Evolutionary conservation across 148 eudicot genomes (phyloP), one percentile per base, ranked within the genome.

Genomic region (Chenopodium formosanum): DNA sequence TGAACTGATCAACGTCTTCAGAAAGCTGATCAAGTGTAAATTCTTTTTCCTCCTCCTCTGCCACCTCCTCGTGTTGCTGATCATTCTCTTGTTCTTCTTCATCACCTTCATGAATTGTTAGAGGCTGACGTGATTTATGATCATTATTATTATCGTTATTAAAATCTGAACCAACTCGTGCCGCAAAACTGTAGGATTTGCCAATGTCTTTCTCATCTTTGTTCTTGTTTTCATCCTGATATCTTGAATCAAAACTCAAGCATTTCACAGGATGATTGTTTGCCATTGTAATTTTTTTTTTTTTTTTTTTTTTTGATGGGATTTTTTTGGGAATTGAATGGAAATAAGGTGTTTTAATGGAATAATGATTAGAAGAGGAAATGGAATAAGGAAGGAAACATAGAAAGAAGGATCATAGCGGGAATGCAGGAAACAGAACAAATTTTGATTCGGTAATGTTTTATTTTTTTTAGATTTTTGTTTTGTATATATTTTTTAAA

Each of bases 1-100:
- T 79, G 74, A 90, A 91, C 5, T 64, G 73, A 67, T 92, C 88
- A 48, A 92, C 84, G 29, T 89, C 88, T 4, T 85, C 70, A 3
- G 73, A 83, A 47, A 93, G 78, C n/a, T 83, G 81, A 29, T 84
- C 80, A 31, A 85, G 81, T 79, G 77, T 74, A 14, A 75, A 19
- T 7, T 90, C 78, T 10, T 65, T 84, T n/a, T 10, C 70, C 52
- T 25, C 44, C 63, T 8, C 78, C 80, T 56, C 44, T 37, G 44
- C 65, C 65, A 4, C 25, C 65, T 22, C 13, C 66, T 7, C 53
- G 4, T 50, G 9, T 12, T 10, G 11, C 53, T 76, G 19, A 1
- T 83, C 81, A 8, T 14, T 66, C 6, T 85, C 83, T 8, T 3
- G 58, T 1, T 65, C 78, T 1, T 65, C 78, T 32, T 82, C 64